Percentiles rank a stretch among this genome's conserved stretches.
These are phyloP conservation scores for Podaxis sp. DNA, from an alignment of 768 basidiomycete genomes.

Conservation along the genomic window DNA sequence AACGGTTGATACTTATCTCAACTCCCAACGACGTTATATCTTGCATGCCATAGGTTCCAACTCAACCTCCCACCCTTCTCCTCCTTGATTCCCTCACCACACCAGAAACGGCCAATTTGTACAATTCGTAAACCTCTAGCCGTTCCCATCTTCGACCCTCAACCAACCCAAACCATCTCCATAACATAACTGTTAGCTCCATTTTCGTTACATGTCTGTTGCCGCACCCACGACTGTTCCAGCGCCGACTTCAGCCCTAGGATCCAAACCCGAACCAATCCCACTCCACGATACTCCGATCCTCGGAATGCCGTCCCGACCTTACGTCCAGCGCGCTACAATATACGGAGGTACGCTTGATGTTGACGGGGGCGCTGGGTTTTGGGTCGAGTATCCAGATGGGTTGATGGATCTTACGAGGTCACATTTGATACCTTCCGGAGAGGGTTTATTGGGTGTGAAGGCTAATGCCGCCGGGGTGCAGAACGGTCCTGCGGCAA, in stretches of 20 bases:
- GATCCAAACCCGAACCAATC: neutral
- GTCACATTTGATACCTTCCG: constrained; percentile 34
- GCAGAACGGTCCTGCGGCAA: too few species aligned
- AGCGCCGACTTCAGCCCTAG: neutral
- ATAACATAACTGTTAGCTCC: neutral
- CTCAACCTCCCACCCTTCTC: neutral
- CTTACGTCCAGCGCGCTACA: constrained; percentile 39
- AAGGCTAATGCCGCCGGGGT: neutral
- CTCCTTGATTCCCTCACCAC: neutral
- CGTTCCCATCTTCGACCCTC: neutral
- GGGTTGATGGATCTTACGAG: constrained; percentile 64
- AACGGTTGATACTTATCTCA: neutral
- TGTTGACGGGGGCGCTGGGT: constrained; percentile 32
- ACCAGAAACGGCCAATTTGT: neutral
- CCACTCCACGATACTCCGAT: constrained; percentile 38
- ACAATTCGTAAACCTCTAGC: neutral
- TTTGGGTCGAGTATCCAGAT: constrained; percentile 70
- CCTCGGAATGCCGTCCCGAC: constrained; percentile 44
- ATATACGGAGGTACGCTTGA: constrained; percentile 48
- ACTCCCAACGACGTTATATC: constrained; percentile 13
- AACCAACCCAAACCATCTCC: neutral
- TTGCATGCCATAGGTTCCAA: constrained; percentile 2
- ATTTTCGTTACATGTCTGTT: neutral
- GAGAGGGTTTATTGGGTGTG: constrained; percentile 9
- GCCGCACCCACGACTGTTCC: constrained; percentile 10